A percentile compares a stretch with the other conserved stretches of the same genome.
Conservation (phyloP, 2,329 filamentous ascomycete species). For the Beauveria australis region DNA sequence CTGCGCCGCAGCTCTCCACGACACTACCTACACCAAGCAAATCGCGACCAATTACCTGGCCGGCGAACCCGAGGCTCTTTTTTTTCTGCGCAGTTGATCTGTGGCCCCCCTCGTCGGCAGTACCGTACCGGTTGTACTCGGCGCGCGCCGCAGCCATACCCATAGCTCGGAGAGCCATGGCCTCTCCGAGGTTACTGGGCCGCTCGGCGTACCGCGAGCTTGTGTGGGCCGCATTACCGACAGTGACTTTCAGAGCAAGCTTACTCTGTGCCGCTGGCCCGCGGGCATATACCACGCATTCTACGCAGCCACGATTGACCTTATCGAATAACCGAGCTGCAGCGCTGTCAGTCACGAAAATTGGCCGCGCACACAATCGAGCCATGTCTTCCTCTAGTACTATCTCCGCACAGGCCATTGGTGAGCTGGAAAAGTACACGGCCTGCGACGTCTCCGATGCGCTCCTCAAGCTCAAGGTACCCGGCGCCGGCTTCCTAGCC, state of each 20-base stretch:
- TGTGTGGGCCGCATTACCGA: conserved; percentile 13
- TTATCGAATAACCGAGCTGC: background rate
- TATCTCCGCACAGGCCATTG: conserved; percentile 16
- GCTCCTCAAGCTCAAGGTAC: conserved; percentile 59
- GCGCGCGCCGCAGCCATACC: background rate
- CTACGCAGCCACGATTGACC: background rate
- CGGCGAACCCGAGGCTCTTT: background rate
- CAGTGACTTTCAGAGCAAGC: background rate
- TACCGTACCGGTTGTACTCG: background rate
- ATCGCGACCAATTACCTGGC: background rate
- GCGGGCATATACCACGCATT: background rate
- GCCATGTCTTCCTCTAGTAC: conserved; percentile 10
- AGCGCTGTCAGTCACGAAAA: background rate
- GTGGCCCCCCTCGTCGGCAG: background rate
- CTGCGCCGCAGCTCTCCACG: background rate
- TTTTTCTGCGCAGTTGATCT: background rate
- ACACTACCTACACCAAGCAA: background rate
- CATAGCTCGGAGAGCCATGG: conserved; percentile 16
- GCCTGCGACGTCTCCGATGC: conserved; percentile 62
- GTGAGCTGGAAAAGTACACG: conserved; percentile 29
- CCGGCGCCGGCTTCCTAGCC: conserved; percentile 57
- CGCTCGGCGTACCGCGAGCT: conserved; percentile 18
- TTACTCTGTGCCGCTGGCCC: background rate
- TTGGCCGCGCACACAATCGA: background rate
- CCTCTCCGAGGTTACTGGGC: conserved; percentile 22